Percentiles rank a stretch among this genome's conserved stretches.
These are phyloP conservation scores for Rhizopogon roseolus DNA, from an alignment of 768 basidiomycete species.

Conservation along the genomic window DNA sequence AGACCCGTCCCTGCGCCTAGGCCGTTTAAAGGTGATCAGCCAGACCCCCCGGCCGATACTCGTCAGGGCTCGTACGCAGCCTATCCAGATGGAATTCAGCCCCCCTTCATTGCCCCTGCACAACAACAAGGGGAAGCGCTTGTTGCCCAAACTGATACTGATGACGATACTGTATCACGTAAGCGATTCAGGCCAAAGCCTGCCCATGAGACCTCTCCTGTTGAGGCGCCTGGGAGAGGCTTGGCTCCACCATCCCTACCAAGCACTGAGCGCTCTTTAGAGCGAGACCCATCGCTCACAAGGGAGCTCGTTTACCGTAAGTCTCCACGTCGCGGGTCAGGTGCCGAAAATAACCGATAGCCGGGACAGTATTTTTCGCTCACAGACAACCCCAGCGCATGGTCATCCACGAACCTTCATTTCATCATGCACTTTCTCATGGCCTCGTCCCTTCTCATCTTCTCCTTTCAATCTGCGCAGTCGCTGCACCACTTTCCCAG, in stretches of 20 bases:
- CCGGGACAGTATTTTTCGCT: conserved; percentile 66
- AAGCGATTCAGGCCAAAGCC: conserved; percentile 48
- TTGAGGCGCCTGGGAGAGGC: conserved; percentile 26
- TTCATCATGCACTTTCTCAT: conserved; percentile 59
- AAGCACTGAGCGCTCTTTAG: conserved; percentile 36
- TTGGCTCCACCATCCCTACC: conserved; percentile 28
- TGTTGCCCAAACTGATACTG: conserved; percentile 18
- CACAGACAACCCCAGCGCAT: conserved; percentile 75
- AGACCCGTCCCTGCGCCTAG: conserved; percentile 74
- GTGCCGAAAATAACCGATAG: not conserved
- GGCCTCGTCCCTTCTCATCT: conserved; percentile 68
- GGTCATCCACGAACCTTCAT: conserved; percentile 77
- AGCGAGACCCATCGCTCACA: conserved; percentile 58
- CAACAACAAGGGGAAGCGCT: conserved; percentile 10
- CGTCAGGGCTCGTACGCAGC: conserved; percentile 14
- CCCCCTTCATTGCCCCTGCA: conserved; percentile 8
- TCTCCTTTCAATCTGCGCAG: conserved; percentile 69
- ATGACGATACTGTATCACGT: conserved; percentile 38
- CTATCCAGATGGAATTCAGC: conserved; percentile 14
- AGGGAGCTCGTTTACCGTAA: conserved; percentile 72
- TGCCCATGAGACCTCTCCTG: conserved; percentile 34
- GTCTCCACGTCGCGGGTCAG: conserved; percentile 14
- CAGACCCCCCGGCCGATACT: conserved; percentile 20
- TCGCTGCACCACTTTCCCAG: conserved; percentile 73
- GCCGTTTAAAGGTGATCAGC: conserved; percentile 40